A percentile compares a stretch with the other conserved stretches of the same genome.
phyloP scores from a whole-genome alignment of 768 basidiomycete genomes.

The Rhodotorula paludigena region DNA sequence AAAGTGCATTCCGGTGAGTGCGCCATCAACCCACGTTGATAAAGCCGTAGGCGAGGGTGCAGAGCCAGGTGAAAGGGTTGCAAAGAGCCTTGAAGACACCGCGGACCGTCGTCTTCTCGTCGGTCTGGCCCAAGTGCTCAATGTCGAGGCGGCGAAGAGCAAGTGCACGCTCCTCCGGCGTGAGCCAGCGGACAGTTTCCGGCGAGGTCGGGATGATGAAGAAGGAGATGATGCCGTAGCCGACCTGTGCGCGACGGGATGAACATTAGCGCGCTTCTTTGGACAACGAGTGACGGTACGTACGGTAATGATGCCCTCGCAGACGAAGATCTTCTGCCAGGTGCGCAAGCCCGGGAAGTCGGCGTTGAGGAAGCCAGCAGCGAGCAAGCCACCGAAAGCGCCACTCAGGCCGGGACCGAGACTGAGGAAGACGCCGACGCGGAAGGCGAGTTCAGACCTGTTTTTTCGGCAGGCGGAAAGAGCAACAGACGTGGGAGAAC shows the following conservation, averaged over 20 bases:
- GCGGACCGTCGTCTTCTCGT: slow-evolving; percentile 62
- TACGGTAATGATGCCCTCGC: slow-evolving; percentile 29
- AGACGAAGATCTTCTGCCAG: slow-evolving; percentile 32
- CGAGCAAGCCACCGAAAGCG: slow-evolving; percentile 30
- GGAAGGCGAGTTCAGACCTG: slow-evolving; percentile 9
- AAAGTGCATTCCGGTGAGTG: no score
- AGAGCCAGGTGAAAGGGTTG: slow-evolving; percentile 31
- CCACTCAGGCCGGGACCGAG: slow-evolving; percentile 30
- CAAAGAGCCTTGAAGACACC: slow-evolving; percentile 55
- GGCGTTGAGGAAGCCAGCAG: slow-evolving; percentile 22
- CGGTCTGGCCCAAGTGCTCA: slow-evolving; percentile 61
- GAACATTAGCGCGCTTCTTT: no score
- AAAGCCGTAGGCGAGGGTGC: slow-evolving; percentile 16
- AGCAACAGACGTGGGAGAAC: not conserved
- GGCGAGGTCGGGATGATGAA: slow-evolving; percentile 65
- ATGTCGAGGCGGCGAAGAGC: slow-evolving; percentile 63
- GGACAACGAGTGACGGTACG: not conserved
- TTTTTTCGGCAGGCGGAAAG: no score
- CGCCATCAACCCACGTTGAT: slow-evolving; percentile 7
- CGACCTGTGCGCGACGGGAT: not conserved
- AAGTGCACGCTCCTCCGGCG: slow-evolving; percentile 53
- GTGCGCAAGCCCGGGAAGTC: slow-evolving; percentile 8
- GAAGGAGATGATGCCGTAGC: slow-evolving; percentile 56
- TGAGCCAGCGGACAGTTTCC: slow-evolving; percentile 62
- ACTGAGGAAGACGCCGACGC: slow-evolving; percentile 31